A percentile compares a stretch with the other conserved stretches of the same genome.
Evolutionary conservation across 345 rosid genomes (phyloP).

Genomic region (Eucalyptus tenuipes): DNA sequence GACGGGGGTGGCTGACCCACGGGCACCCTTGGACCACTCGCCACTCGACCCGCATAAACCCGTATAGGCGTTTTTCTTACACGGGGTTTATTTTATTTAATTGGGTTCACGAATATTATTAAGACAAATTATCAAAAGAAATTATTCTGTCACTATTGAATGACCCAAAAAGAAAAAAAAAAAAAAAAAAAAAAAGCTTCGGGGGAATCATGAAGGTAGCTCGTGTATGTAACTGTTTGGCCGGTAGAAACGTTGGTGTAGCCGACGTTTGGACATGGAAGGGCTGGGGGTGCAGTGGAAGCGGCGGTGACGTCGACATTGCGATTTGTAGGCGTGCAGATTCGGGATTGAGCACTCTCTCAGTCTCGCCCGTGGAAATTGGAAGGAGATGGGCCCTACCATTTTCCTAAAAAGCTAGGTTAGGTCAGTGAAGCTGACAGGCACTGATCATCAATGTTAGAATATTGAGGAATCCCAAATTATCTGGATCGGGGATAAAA

Average conservation of each 20-base stretch:
- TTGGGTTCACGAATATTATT: not conserved
- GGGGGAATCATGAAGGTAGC: not conserved
- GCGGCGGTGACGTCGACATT: not conserved
- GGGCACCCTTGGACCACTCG: not conserved
- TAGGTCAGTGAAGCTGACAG: not conserved
- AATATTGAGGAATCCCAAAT: not conserved
- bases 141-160: not conserved
- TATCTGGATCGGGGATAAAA: too few relatives aligned
- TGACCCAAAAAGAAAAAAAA: too few relatives aligned
- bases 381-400: not conserved
- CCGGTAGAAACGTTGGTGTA: not conserved
- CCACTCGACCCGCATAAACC: not conserved
- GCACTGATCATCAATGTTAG: not conserved
- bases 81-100: not conserved
- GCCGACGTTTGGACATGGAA: not conserved
- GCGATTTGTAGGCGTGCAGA: not conserved
- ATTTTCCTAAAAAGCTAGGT: not conserved
- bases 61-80: not conserved
- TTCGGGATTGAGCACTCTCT: not conserved
- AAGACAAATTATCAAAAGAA: not conserved
- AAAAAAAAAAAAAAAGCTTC: too few relatives aligned
- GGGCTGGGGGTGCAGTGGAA: not conserved
- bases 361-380: not conserved
- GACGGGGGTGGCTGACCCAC: not conserved
- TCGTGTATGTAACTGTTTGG: not conserved